These are phyloP conservation scores for Elongisporangium senticosum DNA, from an alignment of 352 stramenopile genomes.

Conservation along the genomic window DNA sequence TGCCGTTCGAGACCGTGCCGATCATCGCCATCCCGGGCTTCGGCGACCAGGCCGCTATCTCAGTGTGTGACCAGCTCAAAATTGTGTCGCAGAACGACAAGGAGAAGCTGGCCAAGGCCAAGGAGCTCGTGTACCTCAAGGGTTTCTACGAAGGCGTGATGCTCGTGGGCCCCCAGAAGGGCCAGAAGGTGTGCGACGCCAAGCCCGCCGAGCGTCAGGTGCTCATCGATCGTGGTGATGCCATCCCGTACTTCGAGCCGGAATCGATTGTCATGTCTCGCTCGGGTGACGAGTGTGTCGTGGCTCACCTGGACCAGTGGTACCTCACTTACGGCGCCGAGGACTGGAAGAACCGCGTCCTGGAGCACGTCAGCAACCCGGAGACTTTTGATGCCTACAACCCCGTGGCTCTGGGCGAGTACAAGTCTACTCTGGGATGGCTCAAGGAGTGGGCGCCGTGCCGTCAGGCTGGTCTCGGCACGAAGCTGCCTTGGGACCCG, in stretches of 20 bases:
- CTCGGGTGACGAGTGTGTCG: conserved; percentile 98
- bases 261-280: conserved; percentile 97
- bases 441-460: conserved; percentile 99
- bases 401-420: conserved; percentile 88
- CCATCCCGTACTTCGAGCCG: conserved; percentile 98
- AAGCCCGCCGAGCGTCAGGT: conserved; percentile 97
- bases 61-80: conserved; percentile 96
- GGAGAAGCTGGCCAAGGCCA: conserved; percentile 98
- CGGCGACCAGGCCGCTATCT: conserved; percentile 93
- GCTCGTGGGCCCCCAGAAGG: conserved; percentile 96
- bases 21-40: conserved; percentile 99
- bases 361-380: conserved; percentile 92
- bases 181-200: conserved; percentile 95
- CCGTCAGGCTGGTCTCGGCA: conserved; percentile 95
- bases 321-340: conserved; percentile 99
- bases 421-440: conserved; percentile 98
- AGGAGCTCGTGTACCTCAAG: conserved; percentile 98
- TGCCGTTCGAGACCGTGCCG: conserved; percentile 97
- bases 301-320: conserved; percentile 99
- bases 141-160: conserved; percentile 99
- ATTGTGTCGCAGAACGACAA: conserved; percentile 99
- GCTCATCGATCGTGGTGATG: conserved; percentile 92
- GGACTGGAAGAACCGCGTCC: conserved; percentile 95
- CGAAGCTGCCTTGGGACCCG: conserved; percentile 97
- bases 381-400: conserved; percentile 96